Evolutionary conservation across 257 asterid genomes (phyloP).

Genomic region (Agastache rugosa): DNA sequence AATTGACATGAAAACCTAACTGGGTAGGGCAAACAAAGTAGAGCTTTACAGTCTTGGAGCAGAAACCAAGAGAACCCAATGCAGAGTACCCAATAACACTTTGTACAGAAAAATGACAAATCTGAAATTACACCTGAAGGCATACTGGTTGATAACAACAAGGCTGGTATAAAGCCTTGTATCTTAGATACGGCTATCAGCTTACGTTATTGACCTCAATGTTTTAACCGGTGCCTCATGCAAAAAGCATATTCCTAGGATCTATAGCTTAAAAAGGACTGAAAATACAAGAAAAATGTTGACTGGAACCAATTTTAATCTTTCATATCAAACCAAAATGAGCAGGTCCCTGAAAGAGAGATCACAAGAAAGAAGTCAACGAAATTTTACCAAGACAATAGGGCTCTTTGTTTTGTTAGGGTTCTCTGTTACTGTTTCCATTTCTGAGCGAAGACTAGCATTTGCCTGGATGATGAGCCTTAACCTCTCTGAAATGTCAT

Average conservation of each 20-base stretch:
- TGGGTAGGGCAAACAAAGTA: neutral
- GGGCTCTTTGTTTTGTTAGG: no score
- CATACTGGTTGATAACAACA: no score
- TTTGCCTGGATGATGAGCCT: constrained; percentile 74
- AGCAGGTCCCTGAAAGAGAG: constrained; percentile 3
- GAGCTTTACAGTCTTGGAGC: constrained; percentile 8
- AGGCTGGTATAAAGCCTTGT: no score
- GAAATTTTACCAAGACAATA: constrained; percentile 54
- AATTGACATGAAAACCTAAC: neutral
- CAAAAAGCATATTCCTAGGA: constrained; percentile 25
- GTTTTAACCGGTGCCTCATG: neutral
- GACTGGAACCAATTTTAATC: neutral
- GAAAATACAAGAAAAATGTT: neutral
- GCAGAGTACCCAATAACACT: neutral
- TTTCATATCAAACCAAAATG: neutral
- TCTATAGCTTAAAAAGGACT: constrained; percentile 6
- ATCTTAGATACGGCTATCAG: no score
- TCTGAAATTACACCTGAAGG: neutral
- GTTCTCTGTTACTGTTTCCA: constrained; percentile 54
- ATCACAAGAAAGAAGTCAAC: constrained; percentile 21
- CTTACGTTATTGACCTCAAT: neutral
- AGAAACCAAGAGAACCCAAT: neutral
- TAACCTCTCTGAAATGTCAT: constrained; percentile 81
- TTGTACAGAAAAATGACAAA: neutral
- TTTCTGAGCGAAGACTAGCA: constrained; percentile 68